These are phyloP conservation scores for Pachyrhizus erosus DNA, from an alignment of 306 rosid species.

Conservation along the genomic window DNA sequence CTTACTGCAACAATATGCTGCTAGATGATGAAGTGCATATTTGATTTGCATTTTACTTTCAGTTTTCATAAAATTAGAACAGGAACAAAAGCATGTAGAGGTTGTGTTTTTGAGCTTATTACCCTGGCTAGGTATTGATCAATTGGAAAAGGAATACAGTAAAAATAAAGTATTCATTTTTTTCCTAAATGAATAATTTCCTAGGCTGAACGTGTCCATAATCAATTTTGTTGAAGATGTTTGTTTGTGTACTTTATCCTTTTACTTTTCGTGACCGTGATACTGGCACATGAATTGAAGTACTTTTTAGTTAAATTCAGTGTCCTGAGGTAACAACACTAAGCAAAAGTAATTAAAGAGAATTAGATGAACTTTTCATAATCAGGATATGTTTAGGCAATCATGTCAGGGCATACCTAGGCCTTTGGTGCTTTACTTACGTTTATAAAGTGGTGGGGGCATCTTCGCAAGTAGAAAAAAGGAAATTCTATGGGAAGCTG, in stretches of 20 bases:
- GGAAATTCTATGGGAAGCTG: background rate
- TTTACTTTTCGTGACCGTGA: background rate
- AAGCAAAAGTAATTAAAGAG: constrained; percentile 7
- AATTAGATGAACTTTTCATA: background rate
- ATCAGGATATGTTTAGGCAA: background rate
- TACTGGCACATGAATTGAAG: background rate
- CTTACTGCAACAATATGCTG: constrained; percentile 86
- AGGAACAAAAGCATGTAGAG: too few relatives aligned
- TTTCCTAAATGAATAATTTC: background rate
- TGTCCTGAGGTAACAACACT: background rate
- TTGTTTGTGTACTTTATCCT: background rate
- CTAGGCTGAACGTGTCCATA: background rate
- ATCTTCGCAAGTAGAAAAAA: constrained; percentile 1
- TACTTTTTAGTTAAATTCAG: background rate
- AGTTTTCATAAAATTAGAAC: constrained; percentile 11
- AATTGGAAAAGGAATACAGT: background rate
- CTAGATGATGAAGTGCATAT: constrained; percentile 86
- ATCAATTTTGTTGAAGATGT: background rate
- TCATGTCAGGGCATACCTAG: background rate
- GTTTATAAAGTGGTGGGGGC: too few relatives aligned
- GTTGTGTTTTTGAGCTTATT: background rate
- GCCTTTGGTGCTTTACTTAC: background rate
- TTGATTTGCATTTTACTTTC: constrained; percentile 7
- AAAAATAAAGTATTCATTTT: background rate
- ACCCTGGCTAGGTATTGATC: background rate